phyloP scores from a whole-genome alignment of 2,329 filamentous ascomycete genomes.

The Rhytidhysteron rufulum region DNA sequence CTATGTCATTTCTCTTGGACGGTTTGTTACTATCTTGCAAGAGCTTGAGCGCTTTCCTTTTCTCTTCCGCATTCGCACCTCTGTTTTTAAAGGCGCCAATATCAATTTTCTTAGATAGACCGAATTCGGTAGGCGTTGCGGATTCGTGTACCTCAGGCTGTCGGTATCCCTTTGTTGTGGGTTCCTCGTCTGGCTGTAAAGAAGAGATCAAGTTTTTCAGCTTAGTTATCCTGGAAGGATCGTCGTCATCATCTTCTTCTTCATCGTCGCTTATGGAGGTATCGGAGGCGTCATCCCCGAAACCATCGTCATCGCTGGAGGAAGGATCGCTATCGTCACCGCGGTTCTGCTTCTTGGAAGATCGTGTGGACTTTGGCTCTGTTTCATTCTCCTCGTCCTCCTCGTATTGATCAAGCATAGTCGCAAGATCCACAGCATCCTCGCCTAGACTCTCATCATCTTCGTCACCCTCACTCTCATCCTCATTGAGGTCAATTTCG shows the following conservation, averaged over 20 bases:
- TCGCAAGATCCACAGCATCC: constrained; percentile 60
- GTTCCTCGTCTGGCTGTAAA: constrained; percentile 48
- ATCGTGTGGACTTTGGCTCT: constrained; percentile 22
- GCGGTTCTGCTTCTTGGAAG: constrained; percentile 29
- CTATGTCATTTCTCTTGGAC: constrained; percentile 53
- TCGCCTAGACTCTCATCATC: constrained; percentile 62
- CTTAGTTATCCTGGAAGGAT: constrained; percentile 55
- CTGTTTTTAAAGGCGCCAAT: constrained; percentile 71
- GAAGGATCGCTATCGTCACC: constrained; percentile 56
- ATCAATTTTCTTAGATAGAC: constrained; percentile 64
- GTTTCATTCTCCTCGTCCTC: constrained; percentile 31
- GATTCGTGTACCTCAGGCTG: constrained; percentile 53
- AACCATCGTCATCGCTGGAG: constrained; percentile 45
- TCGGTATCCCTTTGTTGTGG: constrained; percentile 27
- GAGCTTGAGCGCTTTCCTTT: constrained; percentile 76
- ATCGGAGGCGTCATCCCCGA: constrained; percentile 46
- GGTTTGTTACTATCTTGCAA: constrained; percentile 61
- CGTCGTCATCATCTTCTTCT: constrained; percentile 39
- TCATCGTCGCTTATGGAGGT: constrained; percentile 47
- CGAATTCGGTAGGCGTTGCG: constrained; percentile 58
- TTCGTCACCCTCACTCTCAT: constrained; percentile 38
- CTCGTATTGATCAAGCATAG: constrained; percentile 53
- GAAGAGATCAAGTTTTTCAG: constrained; percentile 67
- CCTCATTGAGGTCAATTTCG: constrained; percentile 50
- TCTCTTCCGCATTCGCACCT: constrained; percentile 67